Percentiles rank a stretch among this genome's conserved stretches.
Evolutionary conservation across 2,329 filamentous ascomycete genomes (phyloP).

Genomic region (Fusarium sororula): DNA sequence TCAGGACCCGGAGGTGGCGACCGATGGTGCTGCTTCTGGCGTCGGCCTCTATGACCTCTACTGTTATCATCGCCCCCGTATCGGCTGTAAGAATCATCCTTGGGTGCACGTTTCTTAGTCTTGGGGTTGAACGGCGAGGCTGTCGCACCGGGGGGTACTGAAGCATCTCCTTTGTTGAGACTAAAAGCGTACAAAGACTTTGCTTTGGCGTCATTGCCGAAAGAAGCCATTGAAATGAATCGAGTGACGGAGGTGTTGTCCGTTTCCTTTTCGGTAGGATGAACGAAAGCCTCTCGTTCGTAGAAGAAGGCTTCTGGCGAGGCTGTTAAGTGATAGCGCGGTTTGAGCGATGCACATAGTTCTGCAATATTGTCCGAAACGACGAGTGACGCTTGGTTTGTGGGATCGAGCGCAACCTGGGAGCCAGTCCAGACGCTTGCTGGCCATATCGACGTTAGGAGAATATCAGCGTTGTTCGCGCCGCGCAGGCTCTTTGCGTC

Average conservation of each 20-base stretch:
- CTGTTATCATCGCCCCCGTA: conserved; percentile 61
- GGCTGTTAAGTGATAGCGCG: conserved; percentile 88
- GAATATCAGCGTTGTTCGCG: conserved; percentile 82
- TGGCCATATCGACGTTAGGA: conserved; percentile 90
- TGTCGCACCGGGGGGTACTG: conserved; percentile 77
- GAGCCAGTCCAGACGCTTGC: conserved; percentile 75
- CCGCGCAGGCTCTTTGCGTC: conserved; percentile 81
- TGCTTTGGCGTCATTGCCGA: conserved; percentile 77
- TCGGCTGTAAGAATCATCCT: conserved; percentile 61
- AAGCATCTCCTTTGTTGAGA: conserved; percentile 71
- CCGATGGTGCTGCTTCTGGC: conserved; percentile 56
- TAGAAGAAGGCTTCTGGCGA: conserved; percentile 76
- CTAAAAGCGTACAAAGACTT: conserved; percentile 84
- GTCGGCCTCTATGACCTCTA: conserved; percentile 54
- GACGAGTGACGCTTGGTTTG: conserved; percentile 59
- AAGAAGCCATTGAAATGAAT: conserved; percentile 88
- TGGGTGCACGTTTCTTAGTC: conserved; percentile 65
- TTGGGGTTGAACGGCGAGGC: conserved; percentile 73
- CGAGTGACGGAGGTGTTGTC: conserved; percentile 75
- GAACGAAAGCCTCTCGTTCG: conserved; percentile 92
- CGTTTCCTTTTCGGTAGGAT: conserved; percentile 59
- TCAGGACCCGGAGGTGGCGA: conserved; percentile 74
- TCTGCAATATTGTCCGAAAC: conserved; percentile 78
- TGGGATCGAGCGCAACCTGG: conserved; percentile 65
- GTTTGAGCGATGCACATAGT: conserved; percentile 80